phyloP scores from a whole-genome alignment of 225 moss, liverwort and hornwort genomes.

The Sphagnum contortum region DNA sequence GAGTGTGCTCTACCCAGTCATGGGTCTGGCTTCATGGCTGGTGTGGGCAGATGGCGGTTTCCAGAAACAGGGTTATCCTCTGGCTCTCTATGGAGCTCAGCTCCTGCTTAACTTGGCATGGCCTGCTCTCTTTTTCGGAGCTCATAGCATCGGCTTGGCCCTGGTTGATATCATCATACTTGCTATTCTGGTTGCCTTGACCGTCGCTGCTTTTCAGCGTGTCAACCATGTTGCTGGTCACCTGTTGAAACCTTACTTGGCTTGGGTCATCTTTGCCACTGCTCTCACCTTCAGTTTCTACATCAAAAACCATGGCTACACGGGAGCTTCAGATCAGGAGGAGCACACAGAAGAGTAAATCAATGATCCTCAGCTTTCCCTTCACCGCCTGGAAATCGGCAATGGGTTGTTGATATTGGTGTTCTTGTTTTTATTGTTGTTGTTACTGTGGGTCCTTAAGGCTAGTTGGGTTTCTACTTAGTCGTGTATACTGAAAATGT shows the following conservation, averaged over 20 bases:
- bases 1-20: constrained; percentile 30
- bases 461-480: too few species aligned
- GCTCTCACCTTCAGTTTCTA: constrained; percentile 37
- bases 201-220: constrained; percentile 40
- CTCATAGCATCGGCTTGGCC: constrained; percentile 21
- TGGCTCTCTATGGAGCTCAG: constrained; percentile 30
- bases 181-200: constrained; percentile 31
- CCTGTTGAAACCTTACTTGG: constrained; percentile 37
- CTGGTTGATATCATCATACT: constrained; percentile 40
- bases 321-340: too few species aligned
- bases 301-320: constrained; percentile 22
- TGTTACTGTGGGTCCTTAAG: too few species aligned
- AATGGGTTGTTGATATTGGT: too few species aligned
- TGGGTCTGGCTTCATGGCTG: constrained; percentile 45
- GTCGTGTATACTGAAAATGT: too few species aligned
- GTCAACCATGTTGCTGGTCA: constrained; percentile 37
- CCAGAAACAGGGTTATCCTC: constrained; percentile 24
- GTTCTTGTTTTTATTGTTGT: too few species aligned
- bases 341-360: too few species aligned
- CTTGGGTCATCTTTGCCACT: constrained; percentile 41
- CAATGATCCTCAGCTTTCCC: too few species aligned
- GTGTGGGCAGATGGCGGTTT: constrained; percentile 41
- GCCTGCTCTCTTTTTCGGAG: constrained; percentile 36
- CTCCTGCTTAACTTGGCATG: constrained; percentile 27
- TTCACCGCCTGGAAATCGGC: too few species aligned